Base-by-base conservation (phyloP, 202 grass and related monocot species). In the Carex sylvatica region DNA sequence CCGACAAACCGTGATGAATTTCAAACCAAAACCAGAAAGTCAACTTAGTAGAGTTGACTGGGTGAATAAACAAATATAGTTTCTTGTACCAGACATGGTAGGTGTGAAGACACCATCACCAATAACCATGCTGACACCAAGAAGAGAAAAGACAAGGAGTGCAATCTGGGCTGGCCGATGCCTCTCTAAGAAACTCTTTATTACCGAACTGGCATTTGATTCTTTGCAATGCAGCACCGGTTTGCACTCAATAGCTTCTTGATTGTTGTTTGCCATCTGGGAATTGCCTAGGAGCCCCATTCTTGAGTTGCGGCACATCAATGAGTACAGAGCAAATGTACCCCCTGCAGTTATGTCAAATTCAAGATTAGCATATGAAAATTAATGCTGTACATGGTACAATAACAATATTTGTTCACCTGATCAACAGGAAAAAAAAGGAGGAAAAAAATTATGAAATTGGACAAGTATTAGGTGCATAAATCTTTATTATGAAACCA, bases 31-130 rank as follows among this genome's bases (percentile, higher is more conserved):
- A 31, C 15, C 55, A 2, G 66, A 38, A 18, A 38, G 4, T 36
- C 33, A 67, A 67, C 9, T 35, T 84, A 84, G 23, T 63, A 63
- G 23, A 10, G 61, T 18, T 24, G 26, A 33, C 13, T 14, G 9
- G 5, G 6, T n/a, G 20, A 68, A 68, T 68, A 54, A 16, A 20
- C 18, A 59, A 23, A 15, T 15, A 26, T 73, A 24, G 20, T 51
- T 4, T 73, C 11, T 30, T 53, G 69, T 51, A 95, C 95, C 95
- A 85, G 95, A 98, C 56, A 95, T 98, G 81, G 95, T 92, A 54
- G 96, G 96, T 40, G 96, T 99, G 77, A 99, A 90, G 74, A 99
- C 85, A 46, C 96, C 96, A 76, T 99, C 92, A 79, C 96, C 89
- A 44, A 99, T 95, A 56, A 95, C 88, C 96, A 99, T 95, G 89